Percentiles rank a stretch among this genome's conserved stretches.
Evolutionary conservation across 225 moss, liverwort and hornwort genomes (phyloP).

Genomic region (Physcomitrellopsis africana): DNA sequence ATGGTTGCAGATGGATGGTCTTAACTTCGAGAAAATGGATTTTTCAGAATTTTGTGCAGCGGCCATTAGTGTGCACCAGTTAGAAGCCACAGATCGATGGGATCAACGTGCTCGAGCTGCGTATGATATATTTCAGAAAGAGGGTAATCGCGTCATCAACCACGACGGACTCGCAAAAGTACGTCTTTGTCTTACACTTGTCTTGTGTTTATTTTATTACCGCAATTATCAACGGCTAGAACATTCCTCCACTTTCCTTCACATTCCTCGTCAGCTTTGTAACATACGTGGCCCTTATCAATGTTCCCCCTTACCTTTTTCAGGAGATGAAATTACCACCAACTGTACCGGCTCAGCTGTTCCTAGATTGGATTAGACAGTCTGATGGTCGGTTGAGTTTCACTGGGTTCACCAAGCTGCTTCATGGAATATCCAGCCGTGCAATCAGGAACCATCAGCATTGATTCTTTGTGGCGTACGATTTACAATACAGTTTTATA

Average conservation of each 20-base stretch:
- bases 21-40: slow-evolving; percentile 95
- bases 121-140: slow-evolving; percentile 88
- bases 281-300: background rate
- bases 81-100: slow-evolving; percentile 95
- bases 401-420: slow-evolving; percentile 91
- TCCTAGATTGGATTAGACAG: slow-evolving; percentile 95
- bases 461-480: slow-evolving; percentile 27
- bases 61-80: slow-evolving; percentile 94
- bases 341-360: slow-evolving; percentile 77
- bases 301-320: background rate
- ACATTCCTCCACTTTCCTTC: no score
- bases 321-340: slow-evolving; percentile 93
- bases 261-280: no score
- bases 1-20: slow-evolving; percentile 79
- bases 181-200: slow-evolving; percentile 7
- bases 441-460: slow-evolving; percentile 58
- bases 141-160: slow-evolving; percentile 86
- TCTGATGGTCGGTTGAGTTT: slow-evolving; percentile 87
- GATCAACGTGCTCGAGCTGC: slow-evolving; percentile 88
- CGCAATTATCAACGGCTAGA: no score
- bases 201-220: no score
- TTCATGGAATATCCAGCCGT: slow-evolving; percentile 83
- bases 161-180: slow-evolving; percentile 94
- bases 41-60: slow-evolving; percentile 92
- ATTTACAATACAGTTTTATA: slow-evolving; percentile 28